Conservation (phyloP, 163 green algal genomes). For the Scenedesmus sp. region DNA sequence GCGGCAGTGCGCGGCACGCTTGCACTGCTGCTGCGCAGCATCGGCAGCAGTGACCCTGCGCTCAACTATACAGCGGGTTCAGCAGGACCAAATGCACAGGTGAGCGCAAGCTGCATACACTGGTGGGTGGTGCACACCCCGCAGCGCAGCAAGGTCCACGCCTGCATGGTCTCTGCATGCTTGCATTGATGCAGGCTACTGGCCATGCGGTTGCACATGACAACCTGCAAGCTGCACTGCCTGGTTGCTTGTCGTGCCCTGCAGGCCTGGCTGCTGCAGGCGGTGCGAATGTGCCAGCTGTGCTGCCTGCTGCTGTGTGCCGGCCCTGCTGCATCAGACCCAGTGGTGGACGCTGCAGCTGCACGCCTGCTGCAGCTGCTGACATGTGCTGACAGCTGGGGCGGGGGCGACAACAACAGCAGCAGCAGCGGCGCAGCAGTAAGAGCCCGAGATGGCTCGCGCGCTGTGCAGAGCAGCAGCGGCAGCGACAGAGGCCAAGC, state of each 20-base stretch:
- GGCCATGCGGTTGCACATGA: not conserved
- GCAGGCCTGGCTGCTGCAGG: constrained; percentile 53
- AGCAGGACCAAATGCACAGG: not conserved
- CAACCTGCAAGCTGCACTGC: not conserved
- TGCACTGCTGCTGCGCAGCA: constrained; percentile 58
- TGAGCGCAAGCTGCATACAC: not conserved
- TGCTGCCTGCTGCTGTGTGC: constrained; percentile 55
- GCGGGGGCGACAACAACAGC: not conserved
- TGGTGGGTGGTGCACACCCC: not conserved
- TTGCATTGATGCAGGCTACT: not conserved
- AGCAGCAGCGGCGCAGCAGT: not conserved
- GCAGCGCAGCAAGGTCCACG: not conserved
- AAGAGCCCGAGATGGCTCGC: not conserved
- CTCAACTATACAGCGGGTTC: not conserved
- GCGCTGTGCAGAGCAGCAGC: not conserved
- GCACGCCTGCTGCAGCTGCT: constrained; percentile 58
- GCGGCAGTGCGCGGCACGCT: constrained; percentile 24
- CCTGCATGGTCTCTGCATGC: not conserved
- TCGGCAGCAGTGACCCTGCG: not conserved
- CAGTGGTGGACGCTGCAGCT: constrained; percentile 61
- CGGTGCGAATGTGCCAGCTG: constrained; percentile 55
- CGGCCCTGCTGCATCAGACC: constrained; percentile 21
- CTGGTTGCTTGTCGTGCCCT: not conserved
- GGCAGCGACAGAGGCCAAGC: not conserved
- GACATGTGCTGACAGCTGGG: constrained; percentile 41